phyloP scores from a whole-genome alignment of 2,329 filamentous ascomycete species.

The Cladophialophora bantiana region DNA sequence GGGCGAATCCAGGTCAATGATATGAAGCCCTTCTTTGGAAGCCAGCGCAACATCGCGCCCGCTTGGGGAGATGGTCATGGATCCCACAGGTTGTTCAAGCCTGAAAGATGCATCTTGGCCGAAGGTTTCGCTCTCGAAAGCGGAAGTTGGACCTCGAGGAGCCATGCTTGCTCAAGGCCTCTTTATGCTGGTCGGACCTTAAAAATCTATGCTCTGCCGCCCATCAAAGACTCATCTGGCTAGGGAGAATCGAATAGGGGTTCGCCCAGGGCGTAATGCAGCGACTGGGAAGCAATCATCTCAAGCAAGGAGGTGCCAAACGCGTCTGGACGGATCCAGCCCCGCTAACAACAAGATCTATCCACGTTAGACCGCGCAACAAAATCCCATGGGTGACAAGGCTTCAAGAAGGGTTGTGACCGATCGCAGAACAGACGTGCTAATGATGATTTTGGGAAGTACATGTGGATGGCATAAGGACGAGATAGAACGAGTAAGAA shows the following conservation, averaged over 20 bases:
- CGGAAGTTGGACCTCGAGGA: conserved; percentile 55
- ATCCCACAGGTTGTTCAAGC: conserved; percentile 80
- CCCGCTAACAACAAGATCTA: not conserved
- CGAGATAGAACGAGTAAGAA: not conserved
- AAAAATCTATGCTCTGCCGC: not conserved
- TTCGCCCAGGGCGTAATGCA: not conserved
- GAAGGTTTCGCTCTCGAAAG: conserved; percentile 86
- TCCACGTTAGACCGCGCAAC: not conserved
- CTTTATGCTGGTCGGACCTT: not conserved
- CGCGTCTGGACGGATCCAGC: not conserved
- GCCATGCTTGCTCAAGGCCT: conserved; percentile 39
- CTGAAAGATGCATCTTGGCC: conserved; percentile 83
- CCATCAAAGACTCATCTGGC: not conserved
- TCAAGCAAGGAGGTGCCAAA: not conserved
- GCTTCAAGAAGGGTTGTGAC: not conserved
- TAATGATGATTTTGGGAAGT: not conserved
- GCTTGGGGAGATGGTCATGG: conserved; percentile 90
- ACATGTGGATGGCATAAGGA: not conserved
- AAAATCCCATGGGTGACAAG: not conserved
- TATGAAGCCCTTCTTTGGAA: conserved; percentile 84
- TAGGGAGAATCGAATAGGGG: not conserved
- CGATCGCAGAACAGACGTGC: not conserved
- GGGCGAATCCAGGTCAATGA: conserved; percentile 89
- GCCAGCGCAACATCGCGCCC: conserved; percentile 90
- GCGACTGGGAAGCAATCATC: not conserved